A percentile compares a stretch with the other conserved stretches of the same genome.
Evolutionary conservation across 2,329 filamentous ascomycete genomes (phyloP).

Genomic region (Pestalotiopsis fici): DNA sequence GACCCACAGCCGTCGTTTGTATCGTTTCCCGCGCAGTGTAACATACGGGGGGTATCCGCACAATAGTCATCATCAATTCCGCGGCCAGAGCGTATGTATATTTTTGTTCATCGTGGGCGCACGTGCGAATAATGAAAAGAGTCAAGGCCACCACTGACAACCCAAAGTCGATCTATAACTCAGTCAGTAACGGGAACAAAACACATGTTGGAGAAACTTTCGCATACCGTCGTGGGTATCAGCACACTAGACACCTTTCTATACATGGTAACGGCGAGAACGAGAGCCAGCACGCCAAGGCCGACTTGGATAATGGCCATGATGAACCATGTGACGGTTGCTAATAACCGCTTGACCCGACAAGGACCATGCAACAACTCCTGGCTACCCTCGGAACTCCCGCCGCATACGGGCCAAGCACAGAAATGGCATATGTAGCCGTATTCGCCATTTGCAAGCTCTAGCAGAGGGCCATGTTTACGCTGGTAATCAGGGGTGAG

Average conservation of each 20-base stretch:
- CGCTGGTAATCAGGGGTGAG: constrained; percentile 24
- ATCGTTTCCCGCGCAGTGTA: constrained; percentile 28
- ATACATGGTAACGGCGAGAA: constrained; percentile 28
- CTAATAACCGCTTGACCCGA: constrained; percentile 22
- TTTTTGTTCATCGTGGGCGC: constrained; percentile 24
- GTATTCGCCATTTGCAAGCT: constrained; percentile 25
- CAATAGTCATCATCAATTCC: constrained; percentile 27
- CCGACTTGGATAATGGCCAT: constrained; percentile 31
- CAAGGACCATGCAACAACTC: constrained; percentile 26
- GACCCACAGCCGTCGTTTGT: constrained; percentile 17
- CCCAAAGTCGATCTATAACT: constrained; percentile 28
- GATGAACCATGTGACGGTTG: constrained; percentile 25
- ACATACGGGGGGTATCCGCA: constrained; percentile 28
- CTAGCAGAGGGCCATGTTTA: constrained; percentile 28
- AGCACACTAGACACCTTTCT: constrained; percentile 20
- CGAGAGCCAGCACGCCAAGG: constrained; percentile 27
- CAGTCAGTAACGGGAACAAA: background rate
- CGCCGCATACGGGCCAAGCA: constrained; percentile 28
- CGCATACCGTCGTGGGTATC: constrained; percentile 27
- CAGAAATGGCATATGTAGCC: constrained; percentile 32
- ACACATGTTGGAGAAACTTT: background rate
- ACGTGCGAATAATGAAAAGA: constrained; percentile 25
- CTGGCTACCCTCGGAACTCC: constrained; percentile 15
- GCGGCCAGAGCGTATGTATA: constrained; percentile 26
- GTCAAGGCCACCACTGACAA: constrained; percentile 25